These are phyloP conservation scores for Silene noctiflora DNA, from an alignment of 179 eudicot genomes.

Conservation along the genomic window DNA sequence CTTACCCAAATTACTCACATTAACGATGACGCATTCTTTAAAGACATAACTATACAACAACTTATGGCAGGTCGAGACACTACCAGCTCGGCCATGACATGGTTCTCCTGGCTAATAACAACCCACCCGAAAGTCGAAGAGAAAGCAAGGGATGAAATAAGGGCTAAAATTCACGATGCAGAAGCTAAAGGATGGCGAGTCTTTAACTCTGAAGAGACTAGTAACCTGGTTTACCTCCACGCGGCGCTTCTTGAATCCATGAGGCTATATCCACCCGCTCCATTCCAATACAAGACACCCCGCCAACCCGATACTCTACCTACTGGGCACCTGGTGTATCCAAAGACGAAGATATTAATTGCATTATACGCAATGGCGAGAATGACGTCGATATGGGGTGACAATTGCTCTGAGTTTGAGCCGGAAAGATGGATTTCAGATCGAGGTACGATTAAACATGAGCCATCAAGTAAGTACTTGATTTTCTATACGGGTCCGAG, in stretches of 20 bases:
- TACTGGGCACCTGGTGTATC: constrained; percentile 42
- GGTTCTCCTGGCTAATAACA: constrained; percentile 30
- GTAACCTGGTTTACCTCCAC: constrained; percentile 35
- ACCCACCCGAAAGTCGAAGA: constrained; percentile 30
- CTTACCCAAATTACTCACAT: background rate
- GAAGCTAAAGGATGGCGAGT: background rate
- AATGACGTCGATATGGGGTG: constrained; percentile 42
- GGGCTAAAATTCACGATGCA: background rate
- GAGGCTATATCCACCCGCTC: constrained; percentile 48
- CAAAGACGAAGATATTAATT: constrained; percentile 32
- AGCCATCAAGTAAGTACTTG: constrained; percentile 34
- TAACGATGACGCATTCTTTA: constrained; percentile 28
- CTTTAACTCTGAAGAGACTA: constrained; percentile 1
- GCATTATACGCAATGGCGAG: constrained; percentile 41
- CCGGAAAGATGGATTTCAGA: constrained; percentile 33
- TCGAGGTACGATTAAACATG: constrained; percentile 23
- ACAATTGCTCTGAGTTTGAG: constrained; percentile 28
- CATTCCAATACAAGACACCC: constrained; percentile 36
- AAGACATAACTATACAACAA: constrained; percentile 32
- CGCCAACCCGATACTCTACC: constrained; percentile 37
- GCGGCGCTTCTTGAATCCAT: constrained; percentile 44
- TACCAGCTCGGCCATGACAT: constrained; percentile 6
- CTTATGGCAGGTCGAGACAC: constrained; percentile 31
- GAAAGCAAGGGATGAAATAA: constrained; percentile 29
- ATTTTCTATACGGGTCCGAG: constrained; percentile 38